Percentiles rank a stretch among this genome's conserved stretches.
Conservation (phyloP, 129 eudicot species). For the Helianthus tuberosus region DNA sequence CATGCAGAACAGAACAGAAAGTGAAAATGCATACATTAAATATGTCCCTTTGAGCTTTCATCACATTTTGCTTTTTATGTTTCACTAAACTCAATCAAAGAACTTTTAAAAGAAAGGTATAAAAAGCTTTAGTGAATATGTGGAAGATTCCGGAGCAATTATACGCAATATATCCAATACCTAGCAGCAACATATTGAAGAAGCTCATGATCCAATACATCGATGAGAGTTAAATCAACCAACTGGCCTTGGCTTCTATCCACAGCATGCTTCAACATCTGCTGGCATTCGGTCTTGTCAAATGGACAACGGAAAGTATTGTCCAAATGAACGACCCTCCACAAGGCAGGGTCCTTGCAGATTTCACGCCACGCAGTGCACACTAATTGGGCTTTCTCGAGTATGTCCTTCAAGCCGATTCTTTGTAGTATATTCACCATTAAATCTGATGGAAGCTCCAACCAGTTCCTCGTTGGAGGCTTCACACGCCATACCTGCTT, state of each 20-base stretch:
- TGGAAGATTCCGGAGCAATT: too few species aligned
- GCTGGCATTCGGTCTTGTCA: not conserved
- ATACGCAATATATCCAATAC: not conserved
- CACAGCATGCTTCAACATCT: not conserved
- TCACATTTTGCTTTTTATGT: too few species aligned
- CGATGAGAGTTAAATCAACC: not conserved
- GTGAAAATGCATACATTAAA: too few species aligned
- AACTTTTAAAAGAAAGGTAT: too few species aligned
- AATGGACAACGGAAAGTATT: not conserved
- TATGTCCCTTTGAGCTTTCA: too few species aligned
- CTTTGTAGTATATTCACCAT: conserved; percentile 1
- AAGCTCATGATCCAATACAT: not conserved
- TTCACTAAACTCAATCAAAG: too few species aligned
- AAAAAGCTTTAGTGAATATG: too few species aligned
- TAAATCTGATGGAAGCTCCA: conserved; percentile 5
- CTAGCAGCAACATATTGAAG: not conserved
- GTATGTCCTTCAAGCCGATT: not conserved
- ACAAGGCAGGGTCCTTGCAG: conserved; percentile 5
- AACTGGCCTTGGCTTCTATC: conserved; percentile 13
- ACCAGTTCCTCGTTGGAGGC: conserved; percentile 1
- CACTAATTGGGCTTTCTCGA: not conserved
- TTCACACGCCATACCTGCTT: not conserved
- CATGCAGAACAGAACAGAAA: too few species aligned
- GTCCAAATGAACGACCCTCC: not conserved
- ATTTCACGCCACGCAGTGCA: conserved; percentile 1